These are phyloP conservation scores for Primulina tabacum DNA, from an alignment of 257 asterid genomes.

Conservation along the genomic window DNA sequence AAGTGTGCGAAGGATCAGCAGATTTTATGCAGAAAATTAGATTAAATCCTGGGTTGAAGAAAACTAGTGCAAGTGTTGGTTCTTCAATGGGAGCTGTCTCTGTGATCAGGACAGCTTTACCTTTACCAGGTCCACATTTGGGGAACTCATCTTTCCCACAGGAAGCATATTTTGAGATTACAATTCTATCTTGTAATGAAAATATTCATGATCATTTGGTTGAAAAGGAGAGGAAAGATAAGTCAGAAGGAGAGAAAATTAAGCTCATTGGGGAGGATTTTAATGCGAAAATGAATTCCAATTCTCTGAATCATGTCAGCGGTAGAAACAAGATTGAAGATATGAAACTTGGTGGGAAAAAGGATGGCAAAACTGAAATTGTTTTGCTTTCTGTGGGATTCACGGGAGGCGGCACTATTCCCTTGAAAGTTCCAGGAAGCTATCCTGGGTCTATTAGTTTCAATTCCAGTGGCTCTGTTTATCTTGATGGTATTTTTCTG, in stretches of 20 bases:
- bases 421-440: slow-evolving; percentile 62
- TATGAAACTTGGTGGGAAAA: slow-evolving; percentile 27
- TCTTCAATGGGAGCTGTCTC: slow-evolving; percentile 37
- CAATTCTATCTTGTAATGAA: slow-evolving; percentile 35
- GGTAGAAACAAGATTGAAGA: slow-evolving; percentile 37
- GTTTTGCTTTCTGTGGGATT: slow-evolving; percentile 53
- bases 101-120: slow-evolving; percentile 55
- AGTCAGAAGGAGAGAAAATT: slow-evolving; percentile 60
- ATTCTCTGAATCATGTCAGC: slow-evolving; percentile 19
- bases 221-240: slow-evolving; percentile 28
- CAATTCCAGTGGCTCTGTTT: slow-evolving; percentile 69
- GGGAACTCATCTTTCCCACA: slow-evolving; percentile 78
- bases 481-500: slow-evolving; percentile 62
- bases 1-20: slow-evolving; percentile 75
- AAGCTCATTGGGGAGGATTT: slow-evolving; percentile 62
- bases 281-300: slow-evolving; percentile 39
- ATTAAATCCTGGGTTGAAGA: slow-evolving; percentile 46
- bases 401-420: slow-evolving; percentile 46
- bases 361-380: slow-evolving; percentile 28
- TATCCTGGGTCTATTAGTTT: slow-evolving; percentile 73
- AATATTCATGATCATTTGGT: slow-evolving; percentile 4
- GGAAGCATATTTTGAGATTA: slow-evolving; percentile 84
- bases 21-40: slow-evolving; percentile 81
- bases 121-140: slow-evolving; percentile 83
- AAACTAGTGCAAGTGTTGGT: background rate